These are phyloP conservation scores for Alternaria triticina DNA, from an alignment of 2,329 filamentous ascomycete genomes.

Conservation along the genomic window DNA sequence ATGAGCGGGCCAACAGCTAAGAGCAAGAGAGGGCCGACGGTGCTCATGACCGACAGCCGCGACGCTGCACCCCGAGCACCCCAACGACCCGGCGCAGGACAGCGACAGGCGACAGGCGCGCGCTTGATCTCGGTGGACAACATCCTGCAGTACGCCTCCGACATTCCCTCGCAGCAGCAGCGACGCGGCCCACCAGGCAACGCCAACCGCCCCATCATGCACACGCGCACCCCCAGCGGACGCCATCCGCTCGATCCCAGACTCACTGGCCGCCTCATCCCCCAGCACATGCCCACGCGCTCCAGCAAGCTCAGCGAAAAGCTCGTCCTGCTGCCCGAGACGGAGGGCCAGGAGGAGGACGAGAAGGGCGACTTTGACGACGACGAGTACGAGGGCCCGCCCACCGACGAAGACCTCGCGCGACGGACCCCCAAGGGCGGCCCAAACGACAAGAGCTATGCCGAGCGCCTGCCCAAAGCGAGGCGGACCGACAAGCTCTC, in stretches of 20 bases:
- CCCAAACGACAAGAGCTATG: conserved; percentile 82
- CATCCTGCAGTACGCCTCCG: conserved; percentile 89
- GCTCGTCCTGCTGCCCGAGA: conserved; percentile 90
- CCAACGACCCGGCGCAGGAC: conserved; percentile 29
- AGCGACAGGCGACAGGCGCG: conserved; percentile 43
- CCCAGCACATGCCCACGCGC: conserved; percentile 74
- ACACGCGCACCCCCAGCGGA: conserved; percentile 57
- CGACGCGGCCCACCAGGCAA: conserved; percentile 72
- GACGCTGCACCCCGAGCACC: conserved; percentile 49
- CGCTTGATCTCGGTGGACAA: conserved; percentile 89
- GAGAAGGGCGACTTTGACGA: conserved; percentile 65
- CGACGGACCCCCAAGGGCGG: conserved; percentile 70
- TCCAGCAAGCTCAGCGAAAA: conserved; percentile 97
- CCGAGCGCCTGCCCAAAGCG: conserved; percentile 88
- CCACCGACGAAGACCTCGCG: conserved; percentile 70
- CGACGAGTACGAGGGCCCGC: conserved; percentile 61
- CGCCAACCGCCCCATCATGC: conserved; percentile 56
- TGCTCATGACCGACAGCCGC: conserved; percentile 63
- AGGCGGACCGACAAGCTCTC: conserved; percentile 86
- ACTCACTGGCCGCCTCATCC: conserved; percentile 62
- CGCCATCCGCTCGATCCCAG: conserved; percentile 61
- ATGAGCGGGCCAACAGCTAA: conserved; percentile 46
- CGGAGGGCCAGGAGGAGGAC: conserved; percentile 62
- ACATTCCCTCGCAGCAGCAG: conserved; percentile 94
- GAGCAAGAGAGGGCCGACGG: conserved; percentile 48